Evolutionary conservation across 2,329 filamentous ascomycete genomes (phyloP).

Genomic region (Plectosphaerella cucumerina): DNA sequence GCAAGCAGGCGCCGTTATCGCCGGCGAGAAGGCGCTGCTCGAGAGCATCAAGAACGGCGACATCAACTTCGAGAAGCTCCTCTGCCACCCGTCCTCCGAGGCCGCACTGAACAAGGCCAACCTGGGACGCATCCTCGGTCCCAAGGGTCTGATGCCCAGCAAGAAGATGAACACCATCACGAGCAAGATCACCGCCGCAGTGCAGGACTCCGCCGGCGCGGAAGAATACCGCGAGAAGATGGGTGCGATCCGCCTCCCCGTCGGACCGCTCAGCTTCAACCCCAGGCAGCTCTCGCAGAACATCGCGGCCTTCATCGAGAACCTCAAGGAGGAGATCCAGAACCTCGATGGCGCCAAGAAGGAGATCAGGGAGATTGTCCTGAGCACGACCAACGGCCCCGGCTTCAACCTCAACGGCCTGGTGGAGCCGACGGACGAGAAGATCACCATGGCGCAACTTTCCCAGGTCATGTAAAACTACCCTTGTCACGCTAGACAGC

Average conservation of each 20-base stretch:
- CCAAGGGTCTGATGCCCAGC: conserved; percentile 88
- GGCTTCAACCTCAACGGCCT: conserved; percentile 83
- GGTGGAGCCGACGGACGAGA: conserved; percentile 60
- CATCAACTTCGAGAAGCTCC: conserved; percentile 82
- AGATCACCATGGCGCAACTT: conserved; percentile 48
- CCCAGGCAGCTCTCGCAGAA: conserved; percentile 84
- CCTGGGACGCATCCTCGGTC: conserved; percentile 78
- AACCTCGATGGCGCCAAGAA: conserved; percentile 35
- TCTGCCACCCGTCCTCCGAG: conserved; percentile 79
- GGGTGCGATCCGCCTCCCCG: conserved; percentile 82
- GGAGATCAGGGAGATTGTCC: conserved; percentile 58
- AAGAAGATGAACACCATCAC: conserved; percentile 86
- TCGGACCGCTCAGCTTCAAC: conserved; percentile 86
- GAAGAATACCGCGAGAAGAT: conserved; percentile 82
- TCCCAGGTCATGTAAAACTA: conserved; percentile 48
- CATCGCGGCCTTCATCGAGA: conserved; percentile 69
- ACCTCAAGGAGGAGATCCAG: conserved; percentile 71
- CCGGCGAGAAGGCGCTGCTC: conserved; percentile 84
- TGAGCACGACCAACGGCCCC: conserved; percentile 84
- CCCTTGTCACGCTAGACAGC: background rate
- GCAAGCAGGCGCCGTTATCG: conserved; percentile 73
- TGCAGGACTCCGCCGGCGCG: conserved; percentile 78
- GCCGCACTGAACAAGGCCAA: conserved; percentile 76
- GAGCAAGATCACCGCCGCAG: conserved; percentile 67
- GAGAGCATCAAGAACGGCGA: conserved; percentile 67